These are phyloP conservation scores for Flaveria bidentis DNA, from an alignment of 129 eudicot species.

Conservation along the genomic window DNA sequence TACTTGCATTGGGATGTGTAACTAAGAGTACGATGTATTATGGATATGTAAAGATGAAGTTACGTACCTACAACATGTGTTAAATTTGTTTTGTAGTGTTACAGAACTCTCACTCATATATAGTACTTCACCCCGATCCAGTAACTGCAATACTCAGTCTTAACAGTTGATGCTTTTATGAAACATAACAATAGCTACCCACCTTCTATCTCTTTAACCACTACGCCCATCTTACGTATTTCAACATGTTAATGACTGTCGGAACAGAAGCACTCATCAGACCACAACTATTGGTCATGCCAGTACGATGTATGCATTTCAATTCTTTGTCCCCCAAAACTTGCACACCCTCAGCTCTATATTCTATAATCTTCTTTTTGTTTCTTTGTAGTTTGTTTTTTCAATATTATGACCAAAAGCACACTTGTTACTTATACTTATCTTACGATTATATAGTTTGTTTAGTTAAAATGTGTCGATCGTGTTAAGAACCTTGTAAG, in stretches of 20 bases:
- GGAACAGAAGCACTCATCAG: slow-evolving; percentile 22
- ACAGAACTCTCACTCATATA: slow-evolving; percentile 18
- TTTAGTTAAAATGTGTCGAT: neutral
- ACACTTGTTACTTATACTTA: neutral
- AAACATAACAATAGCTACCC: slow-evolving; percentile 26
- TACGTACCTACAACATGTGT: slow-evolving; percentile 6
- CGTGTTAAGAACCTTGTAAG: no score
- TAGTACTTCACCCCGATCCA: slow-evolving; percentile 14
- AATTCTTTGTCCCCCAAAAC: slow-evolving; percentile 34
- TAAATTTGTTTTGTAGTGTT: slow-evolving; percentile 16
- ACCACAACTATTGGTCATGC: slow-evolving; percentile 17
- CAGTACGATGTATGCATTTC: slow-evolving; percentile 1
- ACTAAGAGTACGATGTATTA: no score
- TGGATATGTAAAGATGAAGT: neutral
- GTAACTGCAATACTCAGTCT: slow-evolving; percentile 31
- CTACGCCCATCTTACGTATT: neutral
- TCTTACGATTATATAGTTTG: neutral
- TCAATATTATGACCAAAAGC: neutral
- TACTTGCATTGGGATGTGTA: neutral
- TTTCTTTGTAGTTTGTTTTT: neutral
- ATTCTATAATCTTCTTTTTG: slow-evolving; percentile 12
- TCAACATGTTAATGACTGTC: slow-evolving; percentile 11
- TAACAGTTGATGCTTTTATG: slow-evolving; percentile 33
- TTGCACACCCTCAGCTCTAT: neutral
- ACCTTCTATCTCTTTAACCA: neutral